Evolutionary conservation across 208 protist species (phyloP).

Genomic region (Herpetomonas samuelpessoai): DNA sequence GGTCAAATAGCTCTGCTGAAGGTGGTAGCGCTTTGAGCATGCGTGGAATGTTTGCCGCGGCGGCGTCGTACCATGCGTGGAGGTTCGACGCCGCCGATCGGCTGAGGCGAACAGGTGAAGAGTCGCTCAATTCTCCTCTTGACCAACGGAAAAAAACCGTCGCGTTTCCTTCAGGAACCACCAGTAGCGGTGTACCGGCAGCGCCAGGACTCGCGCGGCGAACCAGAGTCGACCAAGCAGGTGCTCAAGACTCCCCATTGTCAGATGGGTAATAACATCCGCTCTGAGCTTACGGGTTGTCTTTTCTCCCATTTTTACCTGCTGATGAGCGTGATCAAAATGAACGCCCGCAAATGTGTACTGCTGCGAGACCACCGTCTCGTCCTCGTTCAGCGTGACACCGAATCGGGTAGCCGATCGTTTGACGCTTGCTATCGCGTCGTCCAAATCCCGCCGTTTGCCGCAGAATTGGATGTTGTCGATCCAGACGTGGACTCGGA

Average conservation of each 20-base stretch:
- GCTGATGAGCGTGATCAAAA: not conserved
- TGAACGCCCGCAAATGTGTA: not conserved
- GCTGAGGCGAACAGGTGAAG: not conserved
- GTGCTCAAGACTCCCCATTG: not conserved
- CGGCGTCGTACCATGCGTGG: not conserved
- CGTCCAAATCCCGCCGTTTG: not conserved
- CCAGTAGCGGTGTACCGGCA: not conserved
- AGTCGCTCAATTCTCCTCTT: not conserved
- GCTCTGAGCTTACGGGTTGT: no score
- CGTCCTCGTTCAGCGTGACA: not conserved
- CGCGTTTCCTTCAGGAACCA: not conserved
- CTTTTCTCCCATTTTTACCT: not conserved
- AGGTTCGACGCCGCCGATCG: not conserved
- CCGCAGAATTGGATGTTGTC: not conserved
- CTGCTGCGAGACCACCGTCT: not conserved
- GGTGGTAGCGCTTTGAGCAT: not conserved
- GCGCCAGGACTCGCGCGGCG: not conserved
- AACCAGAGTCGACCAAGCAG: not conserved
- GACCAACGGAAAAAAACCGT: not conserved
- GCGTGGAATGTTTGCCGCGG: not conserved
- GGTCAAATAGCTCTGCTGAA: not conserved
- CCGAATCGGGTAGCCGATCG: not conserved
- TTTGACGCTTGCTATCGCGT: not conserved
- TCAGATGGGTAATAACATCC: not conserved
- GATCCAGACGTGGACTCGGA: not conserved